Evolutionary conservation across 1,284 basidiomycete genomes (phyloP), one percentile per base, ranked within the genome.

Genomic region (Spongiforma sp.): DNA sequence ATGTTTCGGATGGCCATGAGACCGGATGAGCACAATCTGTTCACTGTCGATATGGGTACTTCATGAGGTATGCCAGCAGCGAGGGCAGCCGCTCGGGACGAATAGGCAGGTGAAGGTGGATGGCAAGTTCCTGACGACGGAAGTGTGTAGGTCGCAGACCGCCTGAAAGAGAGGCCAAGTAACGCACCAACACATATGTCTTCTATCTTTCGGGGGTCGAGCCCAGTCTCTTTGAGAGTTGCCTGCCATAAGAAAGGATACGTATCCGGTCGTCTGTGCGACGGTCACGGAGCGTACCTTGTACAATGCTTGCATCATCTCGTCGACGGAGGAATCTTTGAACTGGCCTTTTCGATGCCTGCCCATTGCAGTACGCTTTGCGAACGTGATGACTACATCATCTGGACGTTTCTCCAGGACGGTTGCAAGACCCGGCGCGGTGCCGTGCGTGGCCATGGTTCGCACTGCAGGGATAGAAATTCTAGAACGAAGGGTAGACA

Each of bases 341-440:
- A 93, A 80, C 68, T 91, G 90, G 17, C 94, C 93, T 75, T 94
- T 95, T 81, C 86, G 89, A 34, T 89, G 87, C 68, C 83, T 86
- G 52, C 93, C 91, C 70, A 93, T 84, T 17, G 93, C 88, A 11
- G 92, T 94, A 36, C 94, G 87, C 69, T 91, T 89, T 26, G 92
- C 90, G 71, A 93, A 93, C 2, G 93, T 95, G 63, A 96, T 89
- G 69, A 96, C 94, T 12, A 95, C 90, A 77, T 95, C 93, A 68
- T 93, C 85, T 1, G 89, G 86, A 65, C 83, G 87, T 83, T 89
- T 91, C 73, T 88, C 81, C n/a, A 92, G 79, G 60, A 88, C 75
- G 14, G 79, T 75, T 43, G 79, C 63, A 28, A 81, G 74, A 21
- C 87, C 87, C 37, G 78, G 80, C 26, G 78, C 75, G 12, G 79